Conservation (phyloP, 768 basidiomycete species). For the Holtermanniella nyarrowii region DNA sequence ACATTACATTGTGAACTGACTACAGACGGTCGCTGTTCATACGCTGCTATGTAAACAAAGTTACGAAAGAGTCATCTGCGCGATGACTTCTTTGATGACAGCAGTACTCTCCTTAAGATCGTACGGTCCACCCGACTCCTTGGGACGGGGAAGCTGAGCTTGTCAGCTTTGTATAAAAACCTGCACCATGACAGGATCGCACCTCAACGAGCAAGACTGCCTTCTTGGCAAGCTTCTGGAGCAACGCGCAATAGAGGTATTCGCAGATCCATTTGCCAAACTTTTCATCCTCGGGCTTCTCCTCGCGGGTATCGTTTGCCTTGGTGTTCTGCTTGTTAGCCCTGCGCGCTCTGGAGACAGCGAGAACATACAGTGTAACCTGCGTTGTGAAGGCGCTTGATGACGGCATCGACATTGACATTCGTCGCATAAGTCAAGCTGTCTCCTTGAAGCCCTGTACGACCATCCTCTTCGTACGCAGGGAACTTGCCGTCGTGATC, state of each 20-base stretch:
- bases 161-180: not conserved
- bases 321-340: not conserved
- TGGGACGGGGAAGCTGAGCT: not conserved
- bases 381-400: not conserved
- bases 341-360: not conserved
- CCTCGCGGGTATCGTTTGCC: not conserved
- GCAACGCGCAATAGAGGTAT: not conserved
- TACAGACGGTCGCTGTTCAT: no score
- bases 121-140: not conserved
- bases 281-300: not conserved
- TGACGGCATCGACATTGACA: not conserved
- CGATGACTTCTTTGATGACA: no score
- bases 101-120: no score
- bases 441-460: not conserved
- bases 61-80: no score
- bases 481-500: not conserved
- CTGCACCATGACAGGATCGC: no score
- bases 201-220: not conserved
- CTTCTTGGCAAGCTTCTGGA: not conserved
- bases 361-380: not conserved
- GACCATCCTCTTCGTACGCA: not conserved
- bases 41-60: no score
- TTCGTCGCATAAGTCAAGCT: not conserved
- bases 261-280: not conserved
- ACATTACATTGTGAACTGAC: no score